A percentile compares a stretch with the other conserved stretches of the same genome.
Evolutionary conservation across 768 basidiomycete species (phyloP).

Genomic region (Pleurotus salmoneostramineus): DNA sequence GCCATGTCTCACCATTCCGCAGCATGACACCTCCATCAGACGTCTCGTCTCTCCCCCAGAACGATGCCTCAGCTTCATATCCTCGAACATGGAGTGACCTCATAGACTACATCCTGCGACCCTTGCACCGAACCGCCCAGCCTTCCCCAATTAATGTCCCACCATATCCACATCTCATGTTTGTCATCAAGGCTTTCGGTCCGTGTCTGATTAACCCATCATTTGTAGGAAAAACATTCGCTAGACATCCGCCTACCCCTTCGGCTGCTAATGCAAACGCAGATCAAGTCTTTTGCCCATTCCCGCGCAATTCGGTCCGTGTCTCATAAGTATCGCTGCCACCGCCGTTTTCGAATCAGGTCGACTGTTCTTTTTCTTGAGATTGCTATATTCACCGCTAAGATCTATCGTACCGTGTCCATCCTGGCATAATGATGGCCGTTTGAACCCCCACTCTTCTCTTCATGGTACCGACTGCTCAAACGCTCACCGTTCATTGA

Average conservation of each 20-base stretch:
- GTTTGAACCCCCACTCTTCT: slow-evolving; percentile 1
- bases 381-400: slow-evolving; percentile 1
- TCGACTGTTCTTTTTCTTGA: neutral
- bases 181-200: slow-evolving; percentile 2
- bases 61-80: neutral
- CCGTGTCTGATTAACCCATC: neutral
- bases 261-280: neutral
- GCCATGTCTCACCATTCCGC: neutral
- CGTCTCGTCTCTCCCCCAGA: no score
- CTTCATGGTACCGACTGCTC: neutral
- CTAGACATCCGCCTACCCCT: neutral
- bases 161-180: neutral
- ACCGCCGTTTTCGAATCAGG: neutral
- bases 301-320: slow-evolving; percentile 4
- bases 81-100: slow-evolving; percentile 1
- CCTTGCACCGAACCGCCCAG: neutral
- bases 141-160: neutral
- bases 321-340: neutral
- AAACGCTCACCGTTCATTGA: no score
- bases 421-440: neutral
- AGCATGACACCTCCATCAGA: neutral
- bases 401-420: no score
- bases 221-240: neutral
- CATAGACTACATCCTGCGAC: slow-evolving; percentile 1
- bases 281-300: neutral